Evolutionary conservation across 2,329 filamentous ascomycete genomes (phyloP), one percentile per base, ranked within the genome.

Genomic region (Corynespora cassiicola): DNA sequence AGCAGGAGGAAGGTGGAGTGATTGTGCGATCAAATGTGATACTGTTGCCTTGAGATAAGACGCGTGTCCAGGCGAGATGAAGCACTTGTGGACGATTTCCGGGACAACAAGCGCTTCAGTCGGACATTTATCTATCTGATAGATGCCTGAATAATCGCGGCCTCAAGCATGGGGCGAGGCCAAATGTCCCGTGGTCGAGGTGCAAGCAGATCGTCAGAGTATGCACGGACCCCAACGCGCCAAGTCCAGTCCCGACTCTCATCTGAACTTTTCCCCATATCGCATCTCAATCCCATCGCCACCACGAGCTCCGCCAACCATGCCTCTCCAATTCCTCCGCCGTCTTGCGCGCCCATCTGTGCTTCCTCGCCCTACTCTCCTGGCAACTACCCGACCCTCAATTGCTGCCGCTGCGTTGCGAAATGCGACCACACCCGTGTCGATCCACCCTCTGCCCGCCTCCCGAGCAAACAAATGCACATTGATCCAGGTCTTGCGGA

Each of bases 401-500:
- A 50, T 58, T 31, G 37, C 46, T 35, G 40, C 46, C 25, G 29
- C 42, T 12, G 39, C 59, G 5, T 46, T 56, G 24, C 42, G 23
- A 4, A 39, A 38, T 42, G 22, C 31, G 16, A 49, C 35, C 19
- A 41, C 39, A 21, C 39, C 39, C 29, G 47, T 51, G 29, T 47
- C 52, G 27, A 32, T 54, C 38, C 70, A 64, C 44, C 42, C 60
- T 36, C 70, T 74, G 59, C 66, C 72, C 45, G 64, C 65, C 30
- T 69, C 61, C 10, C 60, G 60, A 45, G 59, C 60, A 43, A 41
- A 58, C 46, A 65, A 63, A 45, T 73, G 74, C 39, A 78, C 75
- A 32, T 70, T 75, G 50, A 77, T 75, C 49, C 75, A 78, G 62
- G 75, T 78, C 32, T 46, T 68, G 7, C 69, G 84, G 67, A 89